phyloP scores from a whole-genome alignment of 2,329 filamentous ascomycete genomes.

The Alternaria angustiovoidea region DNA sequence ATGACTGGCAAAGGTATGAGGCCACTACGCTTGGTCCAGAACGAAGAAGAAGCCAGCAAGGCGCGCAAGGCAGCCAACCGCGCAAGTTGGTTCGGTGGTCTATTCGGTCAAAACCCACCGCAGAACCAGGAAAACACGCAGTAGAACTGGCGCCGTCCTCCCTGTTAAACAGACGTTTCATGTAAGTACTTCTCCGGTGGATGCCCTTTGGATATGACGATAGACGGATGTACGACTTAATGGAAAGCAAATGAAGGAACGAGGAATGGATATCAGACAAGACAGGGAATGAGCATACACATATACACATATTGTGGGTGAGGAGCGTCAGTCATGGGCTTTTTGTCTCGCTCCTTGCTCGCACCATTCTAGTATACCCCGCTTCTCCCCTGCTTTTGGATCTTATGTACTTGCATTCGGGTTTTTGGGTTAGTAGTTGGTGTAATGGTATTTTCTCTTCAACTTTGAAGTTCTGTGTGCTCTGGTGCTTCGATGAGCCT shows the following conservation, averaged over 20 bases:
- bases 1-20: constrained; percentile 74
- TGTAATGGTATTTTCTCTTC: neutral
- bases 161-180: neutral
- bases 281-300: constrained; percentile 1
- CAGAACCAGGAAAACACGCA: constrained; percentile 25
- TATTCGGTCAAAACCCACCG: constrained; percentile 51
- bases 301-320: constrained; percentile 3
- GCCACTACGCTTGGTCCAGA: constrained; percentile 86
- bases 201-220: constrained; percentile 12
- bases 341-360: neutral
- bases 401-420: neutral
- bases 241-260: constrained; percentile 2
- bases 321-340: neutral
- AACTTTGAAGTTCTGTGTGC: neutral
- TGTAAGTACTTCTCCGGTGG: constrained; percentile 15
- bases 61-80: constrained; percentile 56
- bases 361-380: constrained; percentile 9
- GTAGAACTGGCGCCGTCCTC: constrained; percentile 9
- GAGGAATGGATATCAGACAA: neutral
- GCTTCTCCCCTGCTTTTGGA: constrained; percentile 4
- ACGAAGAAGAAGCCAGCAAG: constrained; percentile 56
- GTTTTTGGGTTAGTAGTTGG: neutral
- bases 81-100: constrained; percentile 57
- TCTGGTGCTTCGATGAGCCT: neutral
- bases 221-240: constrained; percentile 17